A percentile compares a stretch with the other conserved stretches of the same genome.
Evolutionary conservation across 257 asterid genomes (phyloP).

Genomic region (Galeopsis tetrahit): DNA sequence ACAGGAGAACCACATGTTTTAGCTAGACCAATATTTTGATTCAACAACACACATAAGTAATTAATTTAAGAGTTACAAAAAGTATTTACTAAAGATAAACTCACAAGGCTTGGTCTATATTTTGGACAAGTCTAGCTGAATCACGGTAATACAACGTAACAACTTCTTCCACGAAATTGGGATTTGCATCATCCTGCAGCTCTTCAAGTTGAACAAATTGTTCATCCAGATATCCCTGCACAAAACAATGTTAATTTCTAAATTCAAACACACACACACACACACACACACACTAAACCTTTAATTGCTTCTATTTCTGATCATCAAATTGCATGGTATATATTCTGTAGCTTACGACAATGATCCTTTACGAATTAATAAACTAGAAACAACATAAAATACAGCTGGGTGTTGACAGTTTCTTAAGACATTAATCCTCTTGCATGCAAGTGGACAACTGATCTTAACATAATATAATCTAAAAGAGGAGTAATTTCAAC

Average conservation of each 20-base stretch:
- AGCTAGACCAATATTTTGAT: neutral
- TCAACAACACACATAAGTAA: neutral
- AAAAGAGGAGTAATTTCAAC: constrained; percentile 8
- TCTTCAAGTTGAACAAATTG: constrained; percentile 75
- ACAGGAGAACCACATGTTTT: neutral
- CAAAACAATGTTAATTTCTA: neutral
- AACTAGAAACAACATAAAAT: too few relatives aligned
- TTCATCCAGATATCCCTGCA: constrained; percentile 78
- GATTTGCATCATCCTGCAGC: constrained; percentile 75
- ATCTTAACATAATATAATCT: neutral
- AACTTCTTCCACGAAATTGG: constrained; percentile 80
- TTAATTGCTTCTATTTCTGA: too few relatives aligned
- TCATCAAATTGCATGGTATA: neutral
- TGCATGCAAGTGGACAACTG: constrained; percentile 28
- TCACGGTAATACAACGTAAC: constrained; percentile 71
- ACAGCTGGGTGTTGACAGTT: too few relatives aligned
- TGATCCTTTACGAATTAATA: too few relatives aligned
- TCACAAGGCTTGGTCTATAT: constrained; percentile 70
- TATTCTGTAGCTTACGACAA: too few relatives aligned
- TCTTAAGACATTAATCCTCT: constrained; percentile 2
- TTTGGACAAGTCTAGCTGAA: constrained; percentile 57
- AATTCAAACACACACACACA: neutral
- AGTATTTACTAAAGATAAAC: constrained; percentile 20
- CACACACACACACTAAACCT: neutral
- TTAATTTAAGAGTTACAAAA: neutral